A percentile compares a stretch with the other conserved stretches of the same genome.
Evolutionary conservation across 2,329 filamentous ascomycete species (phyloP).

Genomic region (Fusarium setosum): DNA sequence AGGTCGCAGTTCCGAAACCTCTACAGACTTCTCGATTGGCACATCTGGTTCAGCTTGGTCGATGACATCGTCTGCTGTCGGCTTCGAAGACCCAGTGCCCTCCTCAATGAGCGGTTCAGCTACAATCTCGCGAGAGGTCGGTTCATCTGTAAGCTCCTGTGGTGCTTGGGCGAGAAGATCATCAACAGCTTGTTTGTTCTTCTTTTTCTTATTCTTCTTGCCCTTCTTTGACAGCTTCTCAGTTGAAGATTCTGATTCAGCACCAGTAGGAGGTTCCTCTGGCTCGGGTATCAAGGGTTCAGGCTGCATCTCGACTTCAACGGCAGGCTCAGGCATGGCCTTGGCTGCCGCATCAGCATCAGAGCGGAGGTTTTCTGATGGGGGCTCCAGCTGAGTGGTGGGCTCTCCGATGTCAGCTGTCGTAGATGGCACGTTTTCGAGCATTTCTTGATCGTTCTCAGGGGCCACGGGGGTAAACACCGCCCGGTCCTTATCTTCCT

Average conservation of each 20-base stretch:
- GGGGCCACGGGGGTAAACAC: neutral
- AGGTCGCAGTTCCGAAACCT: neutral
- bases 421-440: neutral
- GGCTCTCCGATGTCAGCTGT: neutral
- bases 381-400: neutral
- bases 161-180: neutral
- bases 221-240: constrained; percentile 38
- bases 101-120: neutral
- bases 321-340: neutral
- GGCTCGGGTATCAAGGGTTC: neutral
- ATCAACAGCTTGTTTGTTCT: constrained; percentile 26
- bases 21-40: neutral
- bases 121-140: neutral
- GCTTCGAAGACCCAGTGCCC: neutral
- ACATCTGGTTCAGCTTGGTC: neutral
- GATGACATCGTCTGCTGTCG: neutral
- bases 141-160: neutral
- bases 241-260: neutral
- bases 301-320: neutral
- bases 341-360: neutral
- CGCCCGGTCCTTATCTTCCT: neutral
- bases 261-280: neutral
- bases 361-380: neutral
- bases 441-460: neutral
- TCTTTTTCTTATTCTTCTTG: constrained; percentile 49